Evolutionary conservation across 2,329 filamentous ascomycete species (phyloP), one percentile per base, ranked within the genome.

Genomic region (Bipolaris victoriae): DNA sequence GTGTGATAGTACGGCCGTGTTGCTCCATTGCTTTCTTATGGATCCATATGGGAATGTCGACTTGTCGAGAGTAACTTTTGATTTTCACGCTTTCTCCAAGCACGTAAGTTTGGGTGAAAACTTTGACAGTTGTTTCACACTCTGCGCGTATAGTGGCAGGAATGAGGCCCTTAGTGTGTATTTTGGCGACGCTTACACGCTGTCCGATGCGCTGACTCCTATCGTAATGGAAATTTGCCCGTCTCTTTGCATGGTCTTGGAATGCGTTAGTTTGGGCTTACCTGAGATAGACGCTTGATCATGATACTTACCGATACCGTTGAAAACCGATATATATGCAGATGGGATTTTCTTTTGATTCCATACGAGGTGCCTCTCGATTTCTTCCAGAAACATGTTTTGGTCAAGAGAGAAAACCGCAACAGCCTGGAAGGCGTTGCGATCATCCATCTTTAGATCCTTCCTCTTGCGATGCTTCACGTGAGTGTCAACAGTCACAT

Each of bases 361-460:
- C 61, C 58, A 61, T 0, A 26, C 29, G 0, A 61, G 15, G 24
- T 41, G 39, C 7, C 39, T 20, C 20, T 41, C 20, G 20, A 33
- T n/a, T 69, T 63, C 0, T 62, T 44, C 20, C 59, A 40, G 2
- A 66, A 50, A 0, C 61, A 15, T 3, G 52, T 18, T 4, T 13
- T 33, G 1, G 49, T 67, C 3, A 66, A 11, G 5, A 11, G 39
- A 41, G 26, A 66, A 61, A 4, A 29, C 26, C 3, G 41, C 63
- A 7, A 67, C 36, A 3, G 66, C 31, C 35, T 68, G 66, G 35
- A 69, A 71, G 0, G 64, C 65, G 7, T 60, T 55, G 0, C 29
- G 43, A 1, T 51, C 37, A 0, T 24, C 2, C 7, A 66, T 22
- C 26, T 49, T 59, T 1, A 66, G 40, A 3, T 57, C 11, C 1